These are phyloP conservation scores for Lactifluus pinguis DNA, from an alignment of 768 basidiomycete genomes.

Conservation along the genomic window DNA sequence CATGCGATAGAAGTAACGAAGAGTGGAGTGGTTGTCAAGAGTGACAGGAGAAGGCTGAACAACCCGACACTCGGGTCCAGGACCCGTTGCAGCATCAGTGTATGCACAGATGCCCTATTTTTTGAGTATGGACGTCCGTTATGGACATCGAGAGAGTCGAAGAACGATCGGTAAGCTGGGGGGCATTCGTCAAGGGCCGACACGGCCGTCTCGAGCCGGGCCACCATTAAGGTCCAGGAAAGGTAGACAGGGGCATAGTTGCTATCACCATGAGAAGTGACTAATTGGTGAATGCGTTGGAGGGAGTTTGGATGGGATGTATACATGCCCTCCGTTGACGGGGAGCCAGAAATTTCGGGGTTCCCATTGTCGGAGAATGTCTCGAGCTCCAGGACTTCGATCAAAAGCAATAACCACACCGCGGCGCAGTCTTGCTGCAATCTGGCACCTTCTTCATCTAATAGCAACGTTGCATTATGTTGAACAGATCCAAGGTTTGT, in stretches of 20 bases:
- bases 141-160: constrained; percentile 42
- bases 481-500: constrained; percentile 60
- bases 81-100: constrained; percentile 49
- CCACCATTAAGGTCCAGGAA: constrained; percentile 80
- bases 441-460: constrained; percentile 67
- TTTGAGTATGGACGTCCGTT: constrained; percentile 38
- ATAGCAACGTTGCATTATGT: constrained; percentile 49
- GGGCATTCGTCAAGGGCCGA: constrained; percentile 43
- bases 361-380: constrained; percentile 43
- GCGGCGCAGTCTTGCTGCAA: constrained; percentile 59
- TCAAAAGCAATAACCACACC: constrained; percentile 68
- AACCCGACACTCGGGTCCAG: constrained; percentile 52
- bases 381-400: constrained; percentile 79
- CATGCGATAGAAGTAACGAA: constrained; percentile 69
- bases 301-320: constrained; percentile 54
- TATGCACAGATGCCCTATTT: constrained; percentile 46
- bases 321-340: constrained; percentile 43
- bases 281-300: constrained; percentile 56
- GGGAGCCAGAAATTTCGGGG: constrained; percentile 45
- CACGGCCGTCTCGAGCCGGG: constrained; percentile 43
- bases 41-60: constrained; percentile 44
- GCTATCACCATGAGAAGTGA: constrained; percentile 48
- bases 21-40: constrained; percentile 62
- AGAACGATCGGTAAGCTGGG: constrained; percentile 44
- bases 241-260: constrained; percentile 66